phyloP scores from a whole-genome alignment of 192 early-diverging fungal species.

The Radiomyces spectabilis region DNA sequence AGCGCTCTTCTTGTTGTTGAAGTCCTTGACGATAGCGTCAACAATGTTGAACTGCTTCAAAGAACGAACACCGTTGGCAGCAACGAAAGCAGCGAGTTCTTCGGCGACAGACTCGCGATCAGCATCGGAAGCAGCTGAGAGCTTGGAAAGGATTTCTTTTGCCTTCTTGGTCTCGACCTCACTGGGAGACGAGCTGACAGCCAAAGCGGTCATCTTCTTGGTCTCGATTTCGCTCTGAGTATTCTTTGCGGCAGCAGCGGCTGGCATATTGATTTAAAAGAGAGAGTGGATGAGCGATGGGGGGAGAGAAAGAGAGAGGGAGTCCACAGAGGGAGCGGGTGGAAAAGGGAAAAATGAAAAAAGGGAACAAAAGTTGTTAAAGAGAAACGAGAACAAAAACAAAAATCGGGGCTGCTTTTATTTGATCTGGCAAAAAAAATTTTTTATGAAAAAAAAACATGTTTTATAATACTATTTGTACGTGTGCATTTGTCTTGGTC shows the following conservation, averaged over 20 bases:
- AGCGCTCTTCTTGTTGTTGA: slow-evolving; percentile 64
- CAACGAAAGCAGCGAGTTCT: slow-evolving; percentile 18
- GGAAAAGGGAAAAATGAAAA: slow-evolving; percentile 9
- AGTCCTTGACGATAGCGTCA: slow-evolving; percentile 47
- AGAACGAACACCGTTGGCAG: slow-evolving; percentile 52
- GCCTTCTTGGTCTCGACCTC: slow-evolving; percentile 21
- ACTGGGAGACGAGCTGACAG: slow-evolving; percentile 3
- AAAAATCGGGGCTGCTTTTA: not conserved
- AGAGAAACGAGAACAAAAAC: not conserved
- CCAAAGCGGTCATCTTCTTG: slow-evolving; percentile 21
- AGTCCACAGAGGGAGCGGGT: not conserved
- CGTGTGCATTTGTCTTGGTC: no score
- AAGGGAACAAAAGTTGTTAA: not conserved
- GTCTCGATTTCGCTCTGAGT: slow-evolving; percentile 10
- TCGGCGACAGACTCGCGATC: slow-evolving; percentile 19
- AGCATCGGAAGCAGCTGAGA: slow-evolving; percentile 19
- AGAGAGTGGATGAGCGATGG: slow-evolving; percentile 1
- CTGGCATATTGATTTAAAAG: slow-evolving; percentile 16
- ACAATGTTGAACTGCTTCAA: slow-evolving; percentile 54
- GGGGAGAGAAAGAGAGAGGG: slow-evolving; percentile 6
- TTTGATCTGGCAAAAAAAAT: not conserved
- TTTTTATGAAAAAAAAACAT: no score
- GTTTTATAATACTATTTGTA: no score
- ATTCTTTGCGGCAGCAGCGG: slow-evolving; percentile 21
- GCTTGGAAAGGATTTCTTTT: slow-evolving; percentile 20